Base-by-base conservation (phyloP, 1,284 basidiomycete genomes). In the Cryptococcus neoformans region DNA sequence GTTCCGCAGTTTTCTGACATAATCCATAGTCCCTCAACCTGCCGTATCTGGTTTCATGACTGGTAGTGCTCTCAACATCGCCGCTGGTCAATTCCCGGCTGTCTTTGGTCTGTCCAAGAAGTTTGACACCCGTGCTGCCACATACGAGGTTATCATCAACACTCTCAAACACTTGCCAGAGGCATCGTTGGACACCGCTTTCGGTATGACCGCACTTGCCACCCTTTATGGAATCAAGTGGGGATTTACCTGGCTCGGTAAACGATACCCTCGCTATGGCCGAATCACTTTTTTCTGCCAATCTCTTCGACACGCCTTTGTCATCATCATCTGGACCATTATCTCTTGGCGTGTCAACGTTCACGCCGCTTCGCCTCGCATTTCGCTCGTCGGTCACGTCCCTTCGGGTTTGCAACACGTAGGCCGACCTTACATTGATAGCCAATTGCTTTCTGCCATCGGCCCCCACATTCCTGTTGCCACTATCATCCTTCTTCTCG, bases 141-240 rank as follows among this genome's bases (percentile, higher is more conserved):
- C 92, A 0, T 99, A 90, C 80, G 71, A 82, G 57, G 90, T 98
- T 66, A 97, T 98, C 78, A 97, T 98, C 79, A 88, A 97, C 77
- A 90, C 89, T 1, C 80, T 98, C 64, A 95, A 93, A 77, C 83
- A 87, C 55, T 80, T 99, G 17, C 67, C 67, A 8, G 36, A 66
- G 41, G 57, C 44, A 49, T 57, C 78, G 47, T 81, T 89, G 57
- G 92, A 98, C 72, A 93, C 94, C 0, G 93, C 94, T 0, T 95
- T 90, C 76, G 95, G 95, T 58, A 76, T 97, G 4, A 81, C 87
- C 17, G 90, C 88, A 3, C 60, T 73, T 14, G 65, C 61, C 12
- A 51, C 66, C 41, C 82, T 98, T 10, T 96, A 96, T 75, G 70
- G 77, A 35, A 86, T 95, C 65, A 88, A 91, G 45, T 85, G 84